Conservation (phyloP, 177 flowering plant genomes). For the Vitis hybrid region DNA sequence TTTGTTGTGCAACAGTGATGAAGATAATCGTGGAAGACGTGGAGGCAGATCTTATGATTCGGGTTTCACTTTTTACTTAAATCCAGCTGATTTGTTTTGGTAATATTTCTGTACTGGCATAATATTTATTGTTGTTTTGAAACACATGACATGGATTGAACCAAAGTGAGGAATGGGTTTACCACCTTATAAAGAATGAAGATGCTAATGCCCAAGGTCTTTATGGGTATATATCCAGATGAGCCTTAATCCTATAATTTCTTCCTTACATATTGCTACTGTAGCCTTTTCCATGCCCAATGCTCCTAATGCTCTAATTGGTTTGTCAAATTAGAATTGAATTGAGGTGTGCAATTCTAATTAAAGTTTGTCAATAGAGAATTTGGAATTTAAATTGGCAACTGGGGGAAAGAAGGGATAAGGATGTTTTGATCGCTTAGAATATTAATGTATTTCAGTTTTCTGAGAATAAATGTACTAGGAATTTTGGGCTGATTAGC, state of each 20-base stretch:
- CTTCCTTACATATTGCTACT: not conserved
- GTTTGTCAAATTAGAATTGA: not conserved
- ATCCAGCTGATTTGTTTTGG: conserved; percentile 86
- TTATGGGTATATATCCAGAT: not conserved
- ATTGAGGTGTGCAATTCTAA: not conserved
- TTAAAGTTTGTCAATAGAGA: not conserved
- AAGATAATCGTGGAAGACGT: conserved; percentile 87
- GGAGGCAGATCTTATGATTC: conserved; percentile 72
- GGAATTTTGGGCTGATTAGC: not conserved
- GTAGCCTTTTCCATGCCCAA: not conserved
- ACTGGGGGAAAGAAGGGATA: not conserved
- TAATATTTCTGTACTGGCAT: conserved; percentile 30
- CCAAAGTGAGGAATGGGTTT: not conserved
- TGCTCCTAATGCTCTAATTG: not conserved
- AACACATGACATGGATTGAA: not conserved
- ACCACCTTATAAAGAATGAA: not conserved
- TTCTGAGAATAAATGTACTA: not conserved
- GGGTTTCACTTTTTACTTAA: conserved; percentile 56
- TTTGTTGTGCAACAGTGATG: conserved; percentile 53
- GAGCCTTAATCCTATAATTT: not conserved
- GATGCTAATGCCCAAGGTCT: not conserved
- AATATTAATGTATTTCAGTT: not conserved
- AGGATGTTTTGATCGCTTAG: not conserved
- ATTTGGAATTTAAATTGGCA: not conserved
- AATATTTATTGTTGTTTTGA: not conserved